Conservation (phyloP, 768 basidiomycete species). For the Chalciporus chontae region DNA sequence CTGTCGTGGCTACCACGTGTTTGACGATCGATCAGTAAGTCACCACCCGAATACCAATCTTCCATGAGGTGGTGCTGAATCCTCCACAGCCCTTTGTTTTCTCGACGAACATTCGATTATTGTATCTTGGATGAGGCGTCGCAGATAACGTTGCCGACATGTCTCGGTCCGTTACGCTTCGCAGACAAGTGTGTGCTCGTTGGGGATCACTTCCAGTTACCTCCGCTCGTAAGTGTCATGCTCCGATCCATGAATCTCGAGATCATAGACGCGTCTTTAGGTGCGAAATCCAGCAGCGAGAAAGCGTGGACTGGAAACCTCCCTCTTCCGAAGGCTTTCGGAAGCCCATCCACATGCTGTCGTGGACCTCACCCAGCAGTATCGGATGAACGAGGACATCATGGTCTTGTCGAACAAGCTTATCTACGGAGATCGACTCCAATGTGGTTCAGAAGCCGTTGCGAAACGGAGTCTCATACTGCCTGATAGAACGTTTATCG, state of each 20-base stretch:
- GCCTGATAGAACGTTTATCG: constrained; percentile 43
- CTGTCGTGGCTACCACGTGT: constrained; percentile 95
- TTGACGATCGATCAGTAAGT: constrained; percentile 91
- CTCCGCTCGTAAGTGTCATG: constrained; percentile 67
- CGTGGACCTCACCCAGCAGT: constrained; percentile 83
- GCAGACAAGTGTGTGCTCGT: constrained; percentile 92
- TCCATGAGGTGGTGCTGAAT: constrained; percentile 5
- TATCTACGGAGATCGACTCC: constrained; percentile 74
- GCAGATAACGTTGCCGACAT: constrained; percentile 94
- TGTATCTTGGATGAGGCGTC: constrained; percentile 99
- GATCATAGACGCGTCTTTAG: constrained; percentile 36
- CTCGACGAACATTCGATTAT: constrained; percentile 83
- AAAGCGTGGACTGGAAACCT: constrained; percentile 83
- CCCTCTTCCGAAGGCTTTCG: constrained; percentile 85
- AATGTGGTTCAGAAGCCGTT: constrained; percentile 73
- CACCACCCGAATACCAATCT: not conserved
- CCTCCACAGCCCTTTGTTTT: constrained; percentile 69
- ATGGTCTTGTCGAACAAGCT: constrained; percentile 88
- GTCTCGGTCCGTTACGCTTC: constrained; percentile 87
- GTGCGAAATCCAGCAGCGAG: constrained; percentile 79
- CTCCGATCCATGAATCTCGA: not conserved
- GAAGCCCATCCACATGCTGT: constrained; percentile 85
- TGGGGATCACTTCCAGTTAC: constrained; percentile 96
- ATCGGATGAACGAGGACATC: constrained; percentile 96
- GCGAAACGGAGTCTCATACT: constrained; percentile 57